Evolutionary conservation across 768 basidiomycete genomes (phyloP), one percentile per base, ranked within the genome.

Genomic region (Rossbeevera mucosa): DNA sequence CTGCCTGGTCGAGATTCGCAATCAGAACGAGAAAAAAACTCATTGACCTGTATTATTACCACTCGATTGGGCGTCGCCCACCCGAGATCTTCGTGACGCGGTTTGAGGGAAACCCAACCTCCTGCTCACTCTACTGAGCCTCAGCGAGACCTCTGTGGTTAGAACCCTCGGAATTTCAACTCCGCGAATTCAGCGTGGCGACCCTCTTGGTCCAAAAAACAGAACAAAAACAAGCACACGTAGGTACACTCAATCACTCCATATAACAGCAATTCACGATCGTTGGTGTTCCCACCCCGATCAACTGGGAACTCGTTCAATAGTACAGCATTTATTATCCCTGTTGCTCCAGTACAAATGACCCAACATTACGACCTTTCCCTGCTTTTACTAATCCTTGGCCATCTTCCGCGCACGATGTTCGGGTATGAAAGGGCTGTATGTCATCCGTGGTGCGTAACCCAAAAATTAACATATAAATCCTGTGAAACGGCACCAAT

Each of bases 101-200:
- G 50, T 47, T 52, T 53, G 56, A 33, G 14, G 44, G 41, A 44
- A 16, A 14, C 31, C 22, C 9, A 24, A 30, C 38, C 24, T 43
- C 42, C 43, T 41, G 29, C 40, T 47, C 22, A 58, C 43, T 25
- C 24, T 43, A 25, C 22, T 14, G 22, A 13, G 12, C 11, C 21
- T 22, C 9, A 16, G 33, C 51, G n/a, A n/a, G n/a, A n/a, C n/a
- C n/a, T n/a, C 51, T 28, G 46, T 36, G 33, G 33, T n/a, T 40
- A 7, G 33, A 12, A 16, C 44, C 25, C 24, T 22, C 24, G 21
- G 29, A 38, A 33, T 54, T 68, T 64, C 41, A 65, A 68, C 68
- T 68, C 67, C 67, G 67, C 67, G 67, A 70, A 50, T 41, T 29
- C 55, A 46, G 68, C 59, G 68, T 66, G 66, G 53, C 65, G 29